Conservation (phyloP, 2,329 filamentous ascomycete genomes). For the Claviceps africana region DNA sequence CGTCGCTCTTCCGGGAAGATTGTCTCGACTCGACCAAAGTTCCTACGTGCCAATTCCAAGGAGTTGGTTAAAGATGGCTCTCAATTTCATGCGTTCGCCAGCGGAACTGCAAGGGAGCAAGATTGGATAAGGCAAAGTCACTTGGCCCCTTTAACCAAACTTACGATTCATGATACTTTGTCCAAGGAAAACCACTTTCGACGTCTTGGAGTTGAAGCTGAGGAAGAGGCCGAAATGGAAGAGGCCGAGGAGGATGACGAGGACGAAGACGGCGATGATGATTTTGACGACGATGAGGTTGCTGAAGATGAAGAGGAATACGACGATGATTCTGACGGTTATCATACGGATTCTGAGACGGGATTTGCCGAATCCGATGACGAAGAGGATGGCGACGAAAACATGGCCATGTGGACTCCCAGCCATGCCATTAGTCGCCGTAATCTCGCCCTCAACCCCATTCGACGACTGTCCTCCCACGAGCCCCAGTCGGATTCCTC, state of each 20-base stretch:
- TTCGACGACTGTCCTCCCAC: slow-evolving; percentile 24
- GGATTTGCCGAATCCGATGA: slow-evolving; percentile 58
- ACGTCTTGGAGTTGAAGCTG: slow-evolving; percentile 72
- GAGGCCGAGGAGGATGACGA: slow-evolving; percentile 48
- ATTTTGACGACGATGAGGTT: slow-evolving; percentile 29
- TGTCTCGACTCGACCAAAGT: slow-evolving; percentile 24
- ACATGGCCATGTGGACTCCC: slow-evolving; percentile 41
- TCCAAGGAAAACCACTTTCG: slow-evolving; percentile 82
- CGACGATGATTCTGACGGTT: slow-evolving; percentile 47
- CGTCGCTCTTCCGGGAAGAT: slow-evolving; percentile 12
- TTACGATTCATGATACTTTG: slow-evolving; percentile 83
- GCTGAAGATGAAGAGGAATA: slow-evolving; percentile 37
- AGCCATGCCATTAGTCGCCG: slow-evolving; percentile 25
- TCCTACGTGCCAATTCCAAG: slow-evolving; percentile 34
- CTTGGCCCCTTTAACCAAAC: slow-evolving; percentile 47
- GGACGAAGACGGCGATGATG: slow-evolving; percentile 33
- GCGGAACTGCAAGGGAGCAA: slow-evolving; percentile 65
- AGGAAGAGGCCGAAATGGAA: slow-evolving; percentile 70
- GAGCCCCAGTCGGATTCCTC: slow-evolving; percentile 48
- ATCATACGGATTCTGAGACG: slow-evolving; percentile 59
- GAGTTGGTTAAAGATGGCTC: slow-evolving; percentile 41
- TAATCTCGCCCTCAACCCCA: slow-evolving; percentile 20
- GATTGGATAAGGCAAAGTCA: slow-evolving; percentile 74
- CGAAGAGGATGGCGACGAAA: slow-evolving; percentile 54
- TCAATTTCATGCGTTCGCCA: slow-evolving; percentile 84